Conservation (phyloP, 495 filamentous ascomycete genomes). For the Pyronema omphalodes region DNA sequence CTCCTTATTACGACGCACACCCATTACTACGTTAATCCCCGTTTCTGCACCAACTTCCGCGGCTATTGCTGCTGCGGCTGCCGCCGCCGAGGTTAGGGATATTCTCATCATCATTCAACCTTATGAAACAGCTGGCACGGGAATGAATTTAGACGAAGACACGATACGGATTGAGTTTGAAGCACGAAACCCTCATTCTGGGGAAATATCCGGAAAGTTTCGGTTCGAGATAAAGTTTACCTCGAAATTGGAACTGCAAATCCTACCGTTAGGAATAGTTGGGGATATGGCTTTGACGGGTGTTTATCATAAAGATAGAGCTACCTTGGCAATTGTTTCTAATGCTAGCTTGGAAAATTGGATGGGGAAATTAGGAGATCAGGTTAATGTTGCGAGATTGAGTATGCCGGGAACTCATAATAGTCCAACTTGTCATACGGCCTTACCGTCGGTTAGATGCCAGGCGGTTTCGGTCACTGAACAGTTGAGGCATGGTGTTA, state of each 20-base stretch:
- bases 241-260: constrained; percentile 5
- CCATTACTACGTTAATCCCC: constrained; percentile 24
- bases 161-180: constrained; percentile 49
- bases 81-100: constrained; percentile 37
- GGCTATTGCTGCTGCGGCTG: constrained; percentile 32
- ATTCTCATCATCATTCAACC: constrained; percentile 38
- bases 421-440: constrained; percentile 60
- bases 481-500: constrained; percentile 78
- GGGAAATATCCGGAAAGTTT: constrained; percentile 36
- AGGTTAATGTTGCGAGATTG: constrained; percentile 55
- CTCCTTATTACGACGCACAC: constrained; percentile 26
- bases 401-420: constrained; percentile 96
- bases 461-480: constrained; percentile 58
- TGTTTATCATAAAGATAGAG: constrained; percentile 45
- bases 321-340: constrained; percentile 60
- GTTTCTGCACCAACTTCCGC: constrained; percentile 26
- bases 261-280: constrained; percentile 23
- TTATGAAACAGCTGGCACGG: constrained; percentile 38
- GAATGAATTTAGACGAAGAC: constrained; percentile 32
- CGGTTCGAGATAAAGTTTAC: constrained; percentile 23
- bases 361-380: constrained; percentile 58
- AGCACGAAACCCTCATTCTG: constrained; percentile 30
- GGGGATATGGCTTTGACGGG: constrained; percentile 36
- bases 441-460: constrained; percentile 83
- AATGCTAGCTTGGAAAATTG: constrained; percentile 51